phyloP scores from a whole-genome alignment of 495 filamentous ascomycete species.

The Hypoxylon trugodes region DNA sequence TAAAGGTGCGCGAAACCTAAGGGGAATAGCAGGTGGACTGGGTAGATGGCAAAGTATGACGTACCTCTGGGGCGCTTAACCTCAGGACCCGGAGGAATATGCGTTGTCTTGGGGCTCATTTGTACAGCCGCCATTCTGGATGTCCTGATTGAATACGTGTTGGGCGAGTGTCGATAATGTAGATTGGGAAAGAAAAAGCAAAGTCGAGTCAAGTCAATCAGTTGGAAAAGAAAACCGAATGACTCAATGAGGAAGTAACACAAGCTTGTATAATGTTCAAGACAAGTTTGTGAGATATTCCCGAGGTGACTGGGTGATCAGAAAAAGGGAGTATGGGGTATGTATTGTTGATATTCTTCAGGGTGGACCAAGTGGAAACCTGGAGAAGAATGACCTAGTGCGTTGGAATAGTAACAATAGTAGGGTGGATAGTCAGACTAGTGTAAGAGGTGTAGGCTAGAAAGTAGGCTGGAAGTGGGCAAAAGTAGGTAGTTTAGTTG shows the following conservation, averaged over 20 bases:
- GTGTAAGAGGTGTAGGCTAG: too few species aligned
- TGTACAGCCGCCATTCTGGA: slow-evolving; percentile 51
- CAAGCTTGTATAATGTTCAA: slow-evolving; percentile 1
- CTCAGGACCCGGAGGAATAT: slow-evolving; percentile 54
- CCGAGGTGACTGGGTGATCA: background rate
- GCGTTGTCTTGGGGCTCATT: slow-evolving; percentile 44
- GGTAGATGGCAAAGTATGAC: slow-evolving; percentile 32
- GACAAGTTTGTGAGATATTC: background rate
- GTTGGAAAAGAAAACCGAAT: slow-evolving; percentile 9
- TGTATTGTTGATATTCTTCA: too few species aligned
- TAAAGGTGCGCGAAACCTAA: background rate
- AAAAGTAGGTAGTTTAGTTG: slow-evolving; percentile 15
- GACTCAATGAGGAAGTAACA: background rate
- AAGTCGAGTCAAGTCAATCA: background rate
- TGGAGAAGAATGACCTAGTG: too few species aligned
- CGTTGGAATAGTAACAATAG: background rate
- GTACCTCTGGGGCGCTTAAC: slow-evolving; percentile 81
- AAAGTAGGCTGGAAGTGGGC: background rate
- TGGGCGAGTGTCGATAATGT: too few species aligned
- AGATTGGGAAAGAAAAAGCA: too few species aligned
- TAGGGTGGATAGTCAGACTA: too few species aligned
- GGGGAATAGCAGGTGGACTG: too few species aligned
- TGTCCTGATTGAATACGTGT: background rate
- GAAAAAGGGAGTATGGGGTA: background rate
- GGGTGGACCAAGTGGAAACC: too few species aligned